Percentiles rank a stretch among this genome's conserved stretches.
phyloP scores from a whole-genome alignment of 1,284 basidiomycete genomes.

The Cystobasidium sp. region DNA sequence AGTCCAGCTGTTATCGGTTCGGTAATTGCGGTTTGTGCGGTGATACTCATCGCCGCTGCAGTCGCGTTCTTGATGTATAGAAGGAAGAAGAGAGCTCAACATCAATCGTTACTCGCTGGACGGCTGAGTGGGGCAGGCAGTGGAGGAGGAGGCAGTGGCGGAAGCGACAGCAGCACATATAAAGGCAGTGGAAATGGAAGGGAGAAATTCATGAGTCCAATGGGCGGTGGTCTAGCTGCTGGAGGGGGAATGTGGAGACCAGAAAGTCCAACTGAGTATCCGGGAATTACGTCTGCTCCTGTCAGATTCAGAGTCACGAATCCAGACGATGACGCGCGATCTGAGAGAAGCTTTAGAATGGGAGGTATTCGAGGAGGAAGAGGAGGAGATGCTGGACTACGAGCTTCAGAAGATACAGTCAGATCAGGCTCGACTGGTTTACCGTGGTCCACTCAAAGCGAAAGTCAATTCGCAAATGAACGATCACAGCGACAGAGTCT shows the following conservation, averaged over 20 bases:
- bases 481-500: slow-evolving; percentile 19
- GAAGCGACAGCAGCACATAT: neutral
- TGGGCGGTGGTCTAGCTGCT: neutral
- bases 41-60: slow-evolving; percentile 11
- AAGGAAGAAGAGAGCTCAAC: slow-evolving; percentile 17
- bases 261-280: slow-evolving; percentile 41
- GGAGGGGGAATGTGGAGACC: slow-evolving; percentile 44
- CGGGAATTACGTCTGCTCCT: slow-evolving; percentile 33
- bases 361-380: neutral
- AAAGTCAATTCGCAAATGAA: neutral
- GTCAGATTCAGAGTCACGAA: slow-evolving; percentile 41
- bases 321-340: slow-evolving; percentile 40
- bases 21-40: neutral
- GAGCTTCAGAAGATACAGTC: slow-evolving; percentile 33
- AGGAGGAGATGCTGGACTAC: neutral
- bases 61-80: slow-evolving; percentile 26
- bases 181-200: slow-evolving; percentile 28
- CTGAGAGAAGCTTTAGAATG: slow-evolving; percentile 23
- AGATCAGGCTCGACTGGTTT: slow-evolving; percentile 1
- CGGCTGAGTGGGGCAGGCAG: neutral
- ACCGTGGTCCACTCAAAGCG: neutral
- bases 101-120: neutral
- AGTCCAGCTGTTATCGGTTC: slow-evolving; percentile 19
- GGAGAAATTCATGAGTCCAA: slow-evolving; percentile 27
- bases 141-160: slow-evolving; percentile 15